Base-by-base conservation (phyloP, 2,329 filamentous ascomycete species). In the Aspergillus spinulosporus region DNA sequence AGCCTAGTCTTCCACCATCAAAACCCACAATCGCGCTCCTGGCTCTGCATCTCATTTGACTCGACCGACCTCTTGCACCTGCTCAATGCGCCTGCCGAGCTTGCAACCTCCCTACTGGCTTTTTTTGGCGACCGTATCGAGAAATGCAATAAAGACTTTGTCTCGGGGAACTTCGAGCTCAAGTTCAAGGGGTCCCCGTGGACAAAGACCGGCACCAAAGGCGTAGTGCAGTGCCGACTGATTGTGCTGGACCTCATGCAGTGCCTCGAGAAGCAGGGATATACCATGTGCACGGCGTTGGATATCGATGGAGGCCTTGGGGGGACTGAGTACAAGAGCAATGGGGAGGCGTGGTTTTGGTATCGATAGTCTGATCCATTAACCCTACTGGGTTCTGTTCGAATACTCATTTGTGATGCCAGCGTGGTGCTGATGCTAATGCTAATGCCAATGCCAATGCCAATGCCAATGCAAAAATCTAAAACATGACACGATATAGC, bases 1-100 rank as follows among this genome's bases (percentile, higher is more conserved):
- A 56, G 48, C 12, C n/a, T 57, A 11, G 45, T 52, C 15, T 48
- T 57, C 28, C 48, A 57, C 8, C 12, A 29, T 3, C 8, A n/a
- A 8, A 29, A 49, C 11, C 54, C 49, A 6, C 39, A 39, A 7
- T 15, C 42, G 4, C 9, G 21, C 29, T 53, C 49, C 3, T 57
- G 54, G 49, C 49, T 57, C 15, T 52, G 54, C 26, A 46, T 57
- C 21, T 57, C 54, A 1, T 57, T 49, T 46, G 49, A 52, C 45
- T 44, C 49, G 3, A 8, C 39, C 4, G 54, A 57, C 9, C 37
- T 57, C 2, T 26, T 57, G 1, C 54, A 57, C 26, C 32, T 57
- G 7, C 52, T 57, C 14, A 52, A 57, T 7, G 54, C 49, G 5
- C 39, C 49, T 3, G 45, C 37, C 12, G 49, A 57, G 7, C 54